Evolutionary conservation across 495 filamentous ascomycete species (phyloP).

Genomic region (Aspergillus affinis): DNA sequence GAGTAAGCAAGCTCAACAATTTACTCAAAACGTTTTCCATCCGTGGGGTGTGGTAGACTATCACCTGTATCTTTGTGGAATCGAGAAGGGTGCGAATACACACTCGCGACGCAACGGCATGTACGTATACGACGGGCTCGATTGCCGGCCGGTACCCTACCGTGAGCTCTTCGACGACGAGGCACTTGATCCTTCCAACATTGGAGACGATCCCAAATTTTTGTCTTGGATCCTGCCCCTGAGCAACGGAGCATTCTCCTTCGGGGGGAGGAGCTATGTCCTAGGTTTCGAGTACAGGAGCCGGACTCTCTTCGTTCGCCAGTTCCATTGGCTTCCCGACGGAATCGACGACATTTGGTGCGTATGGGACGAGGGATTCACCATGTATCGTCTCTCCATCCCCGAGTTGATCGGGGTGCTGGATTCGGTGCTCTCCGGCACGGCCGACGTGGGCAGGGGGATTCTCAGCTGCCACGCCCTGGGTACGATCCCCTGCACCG

Average conservation of each 20-base stretch:
- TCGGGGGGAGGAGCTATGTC: conserved; percentile 24
- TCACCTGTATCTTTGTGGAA: conserved; percentile 30
- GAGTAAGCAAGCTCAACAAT: conserved; percentile 1
- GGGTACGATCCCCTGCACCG: conserved; percentile 11
- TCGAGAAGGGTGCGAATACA: conserved; percentile 22
- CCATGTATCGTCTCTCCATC: conserved; percentile 24
- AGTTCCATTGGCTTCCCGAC: conserved; percentile 28
- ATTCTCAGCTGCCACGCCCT: conserved; percentile 20
- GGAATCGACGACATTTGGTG: conserved; percentile 25
- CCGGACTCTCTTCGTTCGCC: conserved; percentile 27
- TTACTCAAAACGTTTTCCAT: conserved; percentile 19
- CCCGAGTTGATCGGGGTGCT: conserved; percentile 19
- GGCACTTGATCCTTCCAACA: conserved; percentile 8
- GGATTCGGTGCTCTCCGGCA: conserved; percentile 13
- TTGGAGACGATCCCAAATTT: conserved; percentile 19
- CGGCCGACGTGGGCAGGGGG: conserved; percentile 13
- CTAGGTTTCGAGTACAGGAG: conserved; percentile 31
- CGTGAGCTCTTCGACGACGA: conserved; percentile 21
- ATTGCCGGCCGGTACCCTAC: conserved; percentile 26
- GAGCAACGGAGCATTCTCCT: conserved; percentile 12
- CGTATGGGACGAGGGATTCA: conserved; percentile 31
- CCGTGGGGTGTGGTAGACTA: conserved; percentile 40
- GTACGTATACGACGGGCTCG: conserved; percentile 26
- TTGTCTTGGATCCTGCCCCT: conserved; percentile 34
- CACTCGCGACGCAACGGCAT: conserved; percentile 18